A percentile compares a stretch with the other conserved stretches of the same genome.
phyloP scores from a whole-genome alignment of 1,139 yeast genomes.

The Fermentozyma sake region DNA sequence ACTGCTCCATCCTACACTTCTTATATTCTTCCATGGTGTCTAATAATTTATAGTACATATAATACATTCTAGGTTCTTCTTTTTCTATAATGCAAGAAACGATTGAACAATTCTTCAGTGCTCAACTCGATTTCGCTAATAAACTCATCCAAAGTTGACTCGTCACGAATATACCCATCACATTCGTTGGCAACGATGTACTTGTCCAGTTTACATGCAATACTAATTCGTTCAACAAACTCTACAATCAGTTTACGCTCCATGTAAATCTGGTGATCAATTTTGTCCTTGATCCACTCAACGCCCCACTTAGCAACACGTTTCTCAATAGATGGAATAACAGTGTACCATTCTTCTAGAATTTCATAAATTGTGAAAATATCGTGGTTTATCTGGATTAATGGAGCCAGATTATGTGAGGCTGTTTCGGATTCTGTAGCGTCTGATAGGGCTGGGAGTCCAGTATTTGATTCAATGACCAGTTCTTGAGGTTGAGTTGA shows the following conservation, averaged over 20 bases:
- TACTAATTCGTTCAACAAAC: constrained; percentile 10
- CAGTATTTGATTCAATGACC: no score
- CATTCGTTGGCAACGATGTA: constrained; percentile 11
- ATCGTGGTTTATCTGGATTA: constrained; percentile 14
- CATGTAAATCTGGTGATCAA: constrained; percentile 12
- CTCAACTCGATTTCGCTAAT: constrained; percentile 15
- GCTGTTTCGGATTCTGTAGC: constrained; percentile 1
- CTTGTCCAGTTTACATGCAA: constrained; percentile 10
- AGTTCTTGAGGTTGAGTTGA: no score
- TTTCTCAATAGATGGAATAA: constrained; percentile 9
- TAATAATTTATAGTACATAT: constrained; percentile 1
- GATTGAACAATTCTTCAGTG: constrained; percentile 11
- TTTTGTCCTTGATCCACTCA: constrained; percentile 14
- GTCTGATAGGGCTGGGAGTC: no score
- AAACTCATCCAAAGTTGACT: constrained; percentile 15
- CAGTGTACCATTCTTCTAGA: constrained; percentile 14
- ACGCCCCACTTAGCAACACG: constrained; percentile 13
- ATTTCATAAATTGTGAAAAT: constrained; percentile 13
- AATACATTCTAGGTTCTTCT: no score
- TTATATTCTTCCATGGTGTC: constrained; percentile 2
- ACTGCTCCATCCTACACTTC: no score
- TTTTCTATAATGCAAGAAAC: constrained; percentile 9
- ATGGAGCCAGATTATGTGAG: constrained; percentile 4
- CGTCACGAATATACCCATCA: constrained; percentile 13
- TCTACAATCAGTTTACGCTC: constrained; percentile 11